Evolutionary conservation across 1,284 basidiomycete species (phyloP).

Genomic region (Entoloma clypeatum): DNA sequence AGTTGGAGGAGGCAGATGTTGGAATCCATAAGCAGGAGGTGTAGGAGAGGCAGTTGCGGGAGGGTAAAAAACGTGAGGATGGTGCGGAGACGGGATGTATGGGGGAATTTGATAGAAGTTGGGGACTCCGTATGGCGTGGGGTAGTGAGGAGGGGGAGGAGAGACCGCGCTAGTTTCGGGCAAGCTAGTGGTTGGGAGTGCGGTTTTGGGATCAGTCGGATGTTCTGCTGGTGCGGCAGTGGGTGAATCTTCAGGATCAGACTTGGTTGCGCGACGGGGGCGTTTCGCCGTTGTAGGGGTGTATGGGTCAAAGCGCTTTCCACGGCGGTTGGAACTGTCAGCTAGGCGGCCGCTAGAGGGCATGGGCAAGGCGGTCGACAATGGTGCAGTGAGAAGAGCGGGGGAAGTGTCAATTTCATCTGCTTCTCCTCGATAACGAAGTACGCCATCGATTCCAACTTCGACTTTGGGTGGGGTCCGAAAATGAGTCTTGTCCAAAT

Average conservation of each 20-base stretch:
- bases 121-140: slow-evolving; percentile 9
- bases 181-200: slow-evolving; percentile 3
- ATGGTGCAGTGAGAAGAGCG: slow-evolving; percentile 42
- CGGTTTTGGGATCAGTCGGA: not conserved
- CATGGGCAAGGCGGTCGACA: slow-evolving; percentile 51
- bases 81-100: not conserved
- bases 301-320: slow-evolving; percentile 53
- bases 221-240: slow-evolving; percentile 14
- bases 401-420: slow-evolving; percentile 57
- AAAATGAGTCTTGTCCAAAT: slow-evolving; percentile 88
- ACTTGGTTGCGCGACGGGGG: slow-evolving; percentile 14
- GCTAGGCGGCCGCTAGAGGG: slow-evolving; percentile 42
- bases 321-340: slow-evolving; percentile 37
- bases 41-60: not conserved
- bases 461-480: slow-evolving; percentile 88
- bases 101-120: slow-evolving; percentile 12
- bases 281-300: slow-evolving; percentile 22
- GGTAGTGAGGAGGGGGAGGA: slow-evolving; percentile 7
- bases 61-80: not conserved
- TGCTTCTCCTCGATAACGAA: slow-evolving; percentile 77
- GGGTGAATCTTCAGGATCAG: slow-evolving; percentile 10
- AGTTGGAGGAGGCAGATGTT: slow-evolving; percentile 6
- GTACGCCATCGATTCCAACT: slow-evolving; percentile 75
- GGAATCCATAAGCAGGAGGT: slow-evolving; percentile 8
- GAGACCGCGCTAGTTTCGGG: slow-evolving; percentile 8